These are phyloP conservation scores for Athelia sp. DNA, from an alignment of 1,284 basidiomycete genomes.

Conservation along the genomic window DNA sequence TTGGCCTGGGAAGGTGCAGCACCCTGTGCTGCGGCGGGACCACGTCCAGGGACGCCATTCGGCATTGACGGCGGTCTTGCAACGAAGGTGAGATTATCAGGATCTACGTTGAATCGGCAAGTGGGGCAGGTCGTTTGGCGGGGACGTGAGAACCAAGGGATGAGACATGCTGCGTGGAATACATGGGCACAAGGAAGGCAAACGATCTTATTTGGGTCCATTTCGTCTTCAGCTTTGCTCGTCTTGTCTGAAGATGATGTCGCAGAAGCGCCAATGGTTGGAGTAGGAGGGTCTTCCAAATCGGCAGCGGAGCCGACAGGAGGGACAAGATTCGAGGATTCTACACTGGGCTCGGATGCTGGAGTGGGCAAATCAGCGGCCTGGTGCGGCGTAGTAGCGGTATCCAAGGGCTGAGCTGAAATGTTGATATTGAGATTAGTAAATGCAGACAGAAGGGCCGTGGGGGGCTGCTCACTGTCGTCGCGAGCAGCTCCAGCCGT, in stretches of 20 bases:
- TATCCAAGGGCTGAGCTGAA: slow-evolving; percentile 12
- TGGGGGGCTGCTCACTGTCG: background rate
- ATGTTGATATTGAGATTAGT: slow-evolving; percentile 12
- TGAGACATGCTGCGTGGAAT: slow-evolving; percentile 69
- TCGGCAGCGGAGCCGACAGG: too few species aligned
- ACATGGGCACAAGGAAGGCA: slow-evolving; percentile 73
- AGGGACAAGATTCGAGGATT: too few species aligned
- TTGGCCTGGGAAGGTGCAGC: too few species aligned
- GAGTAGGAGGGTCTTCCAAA: background rate
- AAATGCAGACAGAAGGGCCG: too few species aligned
- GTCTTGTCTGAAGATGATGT: slow-evolving; percentile 9
- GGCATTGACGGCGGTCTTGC: slow-evolving; percentile 15
- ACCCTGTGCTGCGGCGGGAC: background rate
- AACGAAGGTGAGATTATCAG: slow-evolving; percentile 60
- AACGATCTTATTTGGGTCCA: slow-evolving; percentile 38
- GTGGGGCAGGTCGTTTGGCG: slow-evolving; percentile 76
- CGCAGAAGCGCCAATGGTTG: slow-evolving; percentile 3
- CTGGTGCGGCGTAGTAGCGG: slow-evolving; percentile 6
- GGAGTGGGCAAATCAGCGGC: background rate
- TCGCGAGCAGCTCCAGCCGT: slow-evolving; percentile 11
- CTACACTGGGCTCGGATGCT: too few species aligned
- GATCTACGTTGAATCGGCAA: slow-evolving; percentile 76
- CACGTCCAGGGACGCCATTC: background rate
- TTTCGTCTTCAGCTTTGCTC: slow-evolving; percentile 19
- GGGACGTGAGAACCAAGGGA: slow-evolving; percentile 76